Evolutionary conservation across 2,329 filamentous ascomycete species (phyloP).

Genomic region (Diaporthe ampelina): DNA sequence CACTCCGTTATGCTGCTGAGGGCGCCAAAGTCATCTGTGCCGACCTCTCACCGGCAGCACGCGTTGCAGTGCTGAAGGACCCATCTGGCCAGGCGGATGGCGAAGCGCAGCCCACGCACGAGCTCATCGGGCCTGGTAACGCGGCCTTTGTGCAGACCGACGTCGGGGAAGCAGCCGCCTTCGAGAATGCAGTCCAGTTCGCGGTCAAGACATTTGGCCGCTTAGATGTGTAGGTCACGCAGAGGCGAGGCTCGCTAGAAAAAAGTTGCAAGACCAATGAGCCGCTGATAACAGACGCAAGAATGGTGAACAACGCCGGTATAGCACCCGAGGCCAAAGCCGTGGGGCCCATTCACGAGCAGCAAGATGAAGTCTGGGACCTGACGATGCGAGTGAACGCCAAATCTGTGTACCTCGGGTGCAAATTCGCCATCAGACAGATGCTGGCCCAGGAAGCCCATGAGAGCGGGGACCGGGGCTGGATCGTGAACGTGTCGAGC

Average conservation of each 20-base stretch:
- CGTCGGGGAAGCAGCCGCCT: not conserved
- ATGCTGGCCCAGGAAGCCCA: conserved; percentile 63
- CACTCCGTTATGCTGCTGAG: conserved; percentile 20
- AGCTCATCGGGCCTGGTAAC: not conserved
- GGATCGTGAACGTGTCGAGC: conserved; percentile 54
- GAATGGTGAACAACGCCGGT: conserved; percentile 33
- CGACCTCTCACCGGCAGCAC: conserved; percentile 8
- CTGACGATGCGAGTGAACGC: conserved; percentile 54
- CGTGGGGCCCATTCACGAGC: conserved; percentile 59
- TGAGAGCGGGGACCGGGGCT: conserved; percentile 57
- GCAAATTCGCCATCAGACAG: conserved; percentile 61
- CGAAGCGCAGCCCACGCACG: conserved; percentile 3
- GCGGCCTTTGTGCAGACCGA: conserved; percentile 17
- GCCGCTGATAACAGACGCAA: conserved; percentile 17
- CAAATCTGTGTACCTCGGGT: conserved; percentile 55
- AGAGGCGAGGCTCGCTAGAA: not conserved
- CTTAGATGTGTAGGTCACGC: conserved; percentile 15
- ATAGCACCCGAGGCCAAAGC: conserved; percentile 39
- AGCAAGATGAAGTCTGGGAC: conserved; percentile 61
- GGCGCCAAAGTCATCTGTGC: conserved; percentile 28
- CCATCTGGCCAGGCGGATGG: not conserved
- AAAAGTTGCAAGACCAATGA: not conserved
- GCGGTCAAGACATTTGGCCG: conserved; percentile 12
- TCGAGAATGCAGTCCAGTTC: conserved; percentile 21
- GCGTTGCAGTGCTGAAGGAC: not conserved